Conservation (phyloP, 2,329 filamentous ascomycete species). For the Hypomyces rosellus region DNA sequence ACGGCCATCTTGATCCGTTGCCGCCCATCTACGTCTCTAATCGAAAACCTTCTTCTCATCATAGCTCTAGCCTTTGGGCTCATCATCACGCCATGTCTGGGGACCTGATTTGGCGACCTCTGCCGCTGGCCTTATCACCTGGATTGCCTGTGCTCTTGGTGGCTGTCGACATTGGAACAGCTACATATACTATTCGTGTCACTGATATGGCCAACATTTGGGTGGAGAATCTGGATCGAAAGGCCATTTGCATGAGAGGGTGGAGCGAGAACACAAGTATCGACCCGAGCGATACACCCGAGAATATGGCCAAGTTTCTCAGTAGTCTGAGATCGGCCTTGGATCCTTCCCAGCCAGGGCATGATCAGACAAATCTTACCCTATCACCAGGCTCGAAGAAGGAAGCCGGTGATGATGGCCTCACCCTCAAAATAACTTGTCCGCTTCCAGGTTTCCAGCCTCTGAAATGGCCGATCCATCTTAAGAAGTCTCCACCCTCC, state of each 20-base stretch:
- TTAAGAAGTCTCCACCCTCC: conserved; percentile 41
- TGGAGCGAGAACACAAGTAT: conserved; percentile 61
- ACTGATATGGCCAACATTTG: conserved; percentile 72
- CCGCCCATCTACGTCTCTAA: neutral
- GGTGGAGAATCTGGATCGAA: conserved; percentile 57
- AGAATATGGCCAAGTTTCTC: conserved; percentile 63
- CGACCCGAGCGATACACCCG: conserved; percentile 62
- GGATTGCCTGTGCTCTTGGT: conserved; percentile 56
- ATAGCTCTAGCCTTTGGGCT: neutral
- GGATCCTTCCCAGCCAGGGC: conserved; percentile 39
- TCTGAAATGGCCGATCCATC: conserved; percentile 58
- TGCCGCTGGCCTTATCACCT: conserved; percentile 36
- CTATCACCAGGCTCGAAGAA: conserved; percentile 30
- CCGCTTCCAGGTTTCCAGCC: conserved; percentile 58
- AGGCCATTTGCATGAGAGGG: conserved; percentile 57
- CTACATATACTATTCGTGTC: conserved; percentile 58
- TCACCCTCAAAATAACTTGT: conserved; percentile 51
- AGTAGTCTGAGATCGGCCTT: conserved; percentile 52
- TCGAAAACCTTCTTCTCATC: neutral
- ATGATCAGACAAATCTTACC: conserved; percentile 38
- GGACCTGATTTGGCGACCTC: conserved; percentile 39
- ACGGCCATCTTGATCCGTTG: neutral
- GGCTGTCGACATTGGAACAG: conserved; percentile 47
- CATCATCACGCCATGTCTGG: conserved; percentile 22
- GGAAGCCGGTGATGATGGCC: conserved; percentile 33